phyloP scores from a whole-genome alignment of 345 rosid species.

The Anacardium occidentale region DNA sequence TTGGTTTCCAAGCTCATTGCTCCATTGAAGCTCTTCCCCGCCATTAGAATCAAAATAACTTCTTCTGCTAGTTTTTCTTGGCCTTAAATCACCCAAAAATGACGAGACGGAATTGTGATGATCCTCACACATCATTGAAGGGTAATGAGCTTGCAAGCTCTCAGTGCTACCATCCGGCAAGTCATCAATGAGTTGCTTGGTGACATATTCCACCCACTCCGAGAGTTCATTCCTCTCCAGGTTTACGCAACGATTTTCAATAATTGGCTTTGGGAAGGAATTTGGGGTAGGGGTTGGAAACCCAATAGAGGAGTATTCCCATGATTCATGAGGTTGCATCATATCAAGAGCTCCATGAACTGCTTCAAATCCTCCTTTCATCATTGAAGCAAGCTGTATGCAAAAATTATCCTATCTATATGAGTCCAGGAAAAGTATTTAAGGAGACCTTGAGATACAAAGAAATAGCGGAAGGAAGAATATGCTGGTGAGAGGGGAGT shows the following conservation, averaged over 20 bases:
- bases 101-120: conserved; percentile 11
- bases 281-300: conserved; percentile 8
- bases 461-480: neutral
- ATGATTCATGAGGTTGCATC: conserved; percentile 41
- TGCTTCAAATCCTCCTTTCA: conserved; percentile 49
- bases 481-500: conserved; percentile 28
- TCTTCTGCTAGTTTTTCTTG: conserved; percentile 28
- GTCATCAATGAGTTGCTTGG: conserved; percentile 60
- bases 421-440: no score
- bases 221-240: conserved; percentile 53
- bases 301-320: conserved; percentile 30
- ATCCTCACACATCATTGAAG: conserved; percentile 22
- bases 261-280: conserved; percentile 20
- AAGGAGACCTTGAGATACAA: neutral
- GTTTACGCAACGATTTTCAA: conserved; percentile 26
- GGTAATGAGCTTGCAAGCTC: conserved; percentile 24
- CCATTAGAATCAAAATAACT: conserved; percentile 12
- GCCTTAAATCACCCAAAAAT: conserved; percentile 24
- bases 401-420: neutral
- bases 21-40: conserved; percentile 25
- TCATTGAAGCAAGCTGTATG: conserved; percentile 2
- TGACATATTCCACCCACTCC: conserved; percentile 66
- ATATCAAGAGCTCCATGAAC: conserved; percentile 38
- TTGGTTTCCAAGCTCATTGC: conserved; percentile 15
- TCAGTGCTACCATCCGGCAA: conserved; percentile 30